Conservation (phyloP, 192 early-diverging fungal species). For the Coemansia nantahalensis region DNA sequence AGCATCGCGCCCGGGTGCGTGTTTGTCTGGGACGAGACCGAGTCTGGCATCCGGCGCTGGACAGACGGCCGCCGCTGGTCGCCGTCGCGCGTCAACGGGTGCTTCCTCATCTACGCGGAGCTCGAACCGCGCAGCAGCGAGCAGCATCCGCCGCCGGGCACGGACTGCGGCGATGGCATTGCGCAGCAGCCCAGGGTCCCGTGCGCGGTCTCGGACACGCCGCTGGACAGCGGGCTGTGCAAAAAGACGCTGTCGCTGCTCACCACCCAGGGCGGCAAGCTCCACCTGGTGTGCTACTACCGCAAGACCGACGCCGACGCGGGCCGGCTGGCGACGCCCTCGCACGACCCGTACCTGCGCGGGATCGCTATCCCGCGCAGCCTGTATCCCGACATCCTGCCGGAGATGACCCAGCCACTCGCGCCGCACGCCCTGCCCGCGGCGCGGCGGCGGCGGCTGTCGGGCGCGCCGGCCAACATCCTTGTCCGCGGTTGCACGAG, state of each 20-base stretch:
- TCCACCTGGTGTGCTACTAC: slow-evolving; percentile 87
- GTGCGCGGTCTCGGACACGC: slow-evolving; percentile 6
- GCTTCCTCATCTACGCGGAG: slow-evolving; percentile 81
- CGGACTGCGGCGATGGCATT: too few relatives aligned
- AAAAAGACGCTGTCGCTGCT: slow-evolving; percentile 83
- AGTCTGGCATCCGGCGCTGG: slow-evolving; percentile 88
- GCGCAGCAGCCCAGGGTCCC: background rate
- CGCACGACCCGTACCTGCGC: slow-evolving; percentile 58
- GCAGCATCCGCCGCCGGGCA: too few relatives aligned
- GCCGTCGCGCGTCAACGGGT: slow-evolving; percentile 76
- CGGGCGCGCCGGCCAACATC: background rate
- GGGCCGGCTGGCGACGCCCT: slow-evolving; percentile 60
- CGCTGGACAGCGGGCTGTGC: slow-evolving; percentile 67
- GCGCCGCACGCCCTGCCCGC: background rate
- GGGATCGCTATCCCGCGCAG: slow-evolving; percentile 63
- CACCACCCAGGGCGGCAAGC: slow-evolving; percentile 69
- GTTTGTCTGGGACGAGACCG: slow-evolving; percentile 86
- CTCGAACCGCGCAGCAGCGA: slow-evolving; percentile 56
- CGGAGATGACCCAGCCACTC: slow-evolving; percentile 16
- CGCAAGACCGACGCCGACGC: slow-evolving; percentile 63
- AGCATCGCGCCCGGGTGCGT: slow-evolving; percentile 73
- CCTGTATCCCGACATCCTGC: slow-evolving; percentile 71
- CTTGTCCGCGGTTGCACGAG: slow-evolving; percentile 4
- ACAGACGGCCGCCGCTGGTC: slow-evolving; percentile 89
- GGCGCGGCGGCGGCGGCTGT: background rate